A percentile compares a stretch with the other conserved stretches of the same genome.
These are phyloP conservation scores for Metschnikowia anglica DNA, from an alignment of 805 yeast species.

Conservation along the genomic window DNA sequence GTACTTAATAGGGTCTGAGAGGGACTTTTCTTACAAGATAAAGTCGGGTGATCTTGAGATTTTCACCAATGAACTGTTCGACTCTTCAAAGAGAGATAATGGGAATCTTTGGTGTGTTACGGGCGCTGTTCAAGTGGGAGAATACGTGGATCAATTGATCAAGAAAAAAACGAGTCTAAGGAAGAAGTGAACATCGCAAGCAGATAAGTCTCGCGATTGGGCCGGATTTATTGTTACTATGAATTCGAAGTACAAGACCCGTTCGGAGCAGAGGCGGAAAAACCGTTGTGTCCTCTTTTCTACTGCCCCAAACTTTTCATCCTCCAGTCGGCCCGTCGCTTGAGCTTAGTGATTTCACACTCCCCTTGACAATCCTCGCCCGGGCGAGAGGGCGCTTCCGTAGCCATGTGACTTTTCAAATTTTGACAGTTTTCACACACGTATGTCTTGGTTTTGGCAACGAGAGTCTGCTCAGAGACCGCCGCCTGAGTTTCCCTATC, in stretches of 20 bases:
- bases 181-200: no score
- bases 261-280: no score
- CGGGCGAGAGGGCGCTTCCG: no score
- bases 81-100: background rate
- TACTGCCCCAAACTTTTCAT: no score
- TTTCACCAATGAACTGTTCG: background rate
- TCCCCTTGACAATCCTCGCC: no score
- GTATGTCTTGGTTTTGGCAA: background rate
- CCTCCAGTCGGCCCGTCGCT: no score
- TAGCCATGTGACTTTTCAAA: conserved; percentile 8
- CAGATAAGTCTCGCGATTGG: no score
- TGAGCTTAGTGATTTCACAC: no score
- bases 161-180: background rate
- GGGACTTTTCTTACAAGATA: conserved; percentile 10
- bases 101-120: background rate
- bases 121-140: background rate
- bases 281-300: no score
- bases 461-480: background rate
- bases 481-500: background rate
- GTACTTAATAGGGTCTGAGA: conserved; percentile 12
- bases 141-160: background rate
- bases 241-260: no score
- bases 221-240: no score
- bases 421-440: background rate
- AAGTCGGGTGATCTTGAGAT: conserved; percentile 9